These are phyloP conservation scores for Cladorrhinum samala DNA, from an alignment of 495 filamentous ascomycete species.

Conservation along the genomic window DNA sequence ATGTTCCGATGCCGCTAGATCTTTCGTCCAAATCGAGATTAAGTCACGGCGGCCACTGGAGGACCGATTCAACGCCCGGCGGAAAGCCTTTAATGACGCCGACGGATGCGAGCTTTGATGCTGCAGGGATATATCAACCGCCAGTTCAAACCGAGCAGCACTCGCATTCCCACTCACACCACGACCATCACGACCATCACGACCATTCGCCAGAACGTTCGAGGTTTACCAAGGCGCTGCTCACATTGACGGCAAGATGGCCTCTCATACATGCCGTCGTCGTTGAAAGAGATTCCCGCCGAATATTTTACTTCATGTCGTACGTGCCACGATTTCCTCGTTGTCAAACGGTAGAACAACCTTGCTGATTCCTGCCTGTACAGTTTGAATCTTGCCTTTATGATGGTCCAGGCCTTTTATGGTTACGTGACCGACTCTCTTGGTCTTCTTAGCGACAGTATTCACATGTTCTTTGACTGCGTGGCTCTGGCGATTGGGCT, in stretches of 20 bases:
- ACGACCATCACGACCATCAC: constrained; percentile 23
- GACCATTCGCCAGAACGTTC: constrained; percentile 40
- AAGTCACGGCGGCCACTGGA: constrained; percentile 20
- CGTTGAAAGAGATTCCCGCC: constrained; percentile 83
- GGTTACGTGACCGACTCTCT: constrained; percentile 88
- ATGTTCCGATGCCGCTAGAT: constrained; percentile 27
- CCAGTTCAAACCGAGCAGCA: constrained; percentile 10
- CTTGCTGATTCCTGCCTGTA: not conserved
- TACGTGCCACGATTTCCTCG: constrained; percentile 25
- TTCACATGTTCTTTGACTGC: constrained; percentile 99
- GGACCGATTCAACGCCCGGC: constrained; percentile 26
- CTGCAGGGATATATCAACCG: constrained; percentile 23
- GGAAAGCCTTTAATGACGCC: constrained; percentile 28
- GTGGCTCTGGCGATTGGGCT: constrained; percentile 86
- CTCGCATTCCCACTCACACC: constrained; percentile 22
- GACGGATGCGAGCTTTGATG: constrained; percentile 20
- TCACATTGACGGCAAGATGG: constrained; percentile 58
- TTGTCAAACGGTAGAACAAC: not conserved
- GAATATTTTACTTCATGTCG: constrained; percentile 97
- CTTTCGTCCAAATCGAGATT: constrained; percentile 31
- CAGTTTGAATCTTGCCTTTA: constrained; percentile 91
- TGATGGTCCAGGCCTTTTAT: constrained; percentile 91
- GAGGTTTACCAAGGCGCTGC: constrained; percentile 56
- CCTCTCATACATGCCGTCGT: constrained; percentile 80
- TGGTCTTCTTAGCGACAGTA: constrained; percentile 90